phyloP scores from a whole-genome alignment of 345 rosid genomes.

The Hypericum androsaemum region DNA sequence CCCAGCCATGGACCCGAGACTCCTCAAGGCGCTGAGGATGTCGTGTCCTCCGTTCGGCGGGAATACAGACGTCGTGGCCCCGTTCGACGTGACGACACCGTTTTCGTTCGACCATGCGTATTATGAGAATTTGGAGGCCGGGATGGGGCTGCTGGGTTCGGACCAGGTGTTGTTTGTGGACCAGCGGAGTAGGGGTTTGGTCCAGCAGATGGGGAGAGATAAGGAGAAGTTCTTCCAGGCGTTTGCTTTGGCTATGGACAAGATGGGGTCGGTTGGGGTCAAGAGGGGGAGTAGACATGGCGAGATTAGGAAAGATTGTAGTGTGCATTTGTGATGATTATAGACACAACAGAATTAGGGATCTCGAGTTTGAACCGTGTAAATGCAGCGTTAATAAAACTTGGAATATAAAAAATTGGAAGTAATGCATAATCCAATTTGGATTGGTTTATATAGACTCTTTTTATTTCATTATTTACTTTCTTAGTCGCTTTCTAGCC shows the following conservation, averaged over 20 bases:
- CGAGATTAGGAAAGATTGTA: conserved; percentile 59
- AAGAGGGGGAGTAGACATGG: conserved; percentile 64
- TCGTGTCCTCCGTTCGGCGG: conserved; percentile 53
- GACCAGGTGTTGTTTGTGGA: conserved; percentile 57
- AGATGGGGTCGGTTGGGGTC: conserved; percentile 70
- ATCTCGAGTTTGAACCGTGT: too few relatives aligned
- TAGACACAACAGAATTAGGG: too few relatives aligned
- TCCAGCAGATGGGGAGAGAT: conserved; percentile 38
- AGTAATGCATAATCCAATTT: too few relatives aligned
- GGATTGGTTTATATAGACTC: too few relatives aligned
- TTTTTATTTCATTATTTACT: too few relatives aligned
- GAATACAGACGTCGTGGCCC: conserved; percentile 39
- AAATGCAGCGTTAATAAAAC: too few relatives aligned
- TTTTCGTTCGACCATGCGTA: conserved; percentile 63
- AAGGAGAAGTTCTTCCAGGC: conserved; percentile 50
- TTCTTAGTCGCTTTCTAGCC: too few relatives aligned
- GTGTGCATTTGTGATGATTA: conserved; percentile 29
- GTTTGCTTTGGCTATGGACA: conserved; percentile 66
- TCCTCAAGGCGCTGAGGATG: conserved; percentile 61
- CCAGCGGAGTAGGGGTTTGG: conserved; percentile 48
- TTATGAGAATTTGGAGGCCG: conserved; percentile 40
- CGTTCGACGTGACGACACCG: conserved; percentile 69
- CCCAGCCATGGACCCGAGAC: conserved; percentile 45
- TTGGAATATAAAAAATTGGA: too few relatives aligned
- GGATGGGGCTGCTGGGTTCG: conserved; percentile 52